Evolutionary conservation across 1,284 basidiomycete species (phyloP).

Genomic region (Phylloboletellus chloephorus): DNA sequence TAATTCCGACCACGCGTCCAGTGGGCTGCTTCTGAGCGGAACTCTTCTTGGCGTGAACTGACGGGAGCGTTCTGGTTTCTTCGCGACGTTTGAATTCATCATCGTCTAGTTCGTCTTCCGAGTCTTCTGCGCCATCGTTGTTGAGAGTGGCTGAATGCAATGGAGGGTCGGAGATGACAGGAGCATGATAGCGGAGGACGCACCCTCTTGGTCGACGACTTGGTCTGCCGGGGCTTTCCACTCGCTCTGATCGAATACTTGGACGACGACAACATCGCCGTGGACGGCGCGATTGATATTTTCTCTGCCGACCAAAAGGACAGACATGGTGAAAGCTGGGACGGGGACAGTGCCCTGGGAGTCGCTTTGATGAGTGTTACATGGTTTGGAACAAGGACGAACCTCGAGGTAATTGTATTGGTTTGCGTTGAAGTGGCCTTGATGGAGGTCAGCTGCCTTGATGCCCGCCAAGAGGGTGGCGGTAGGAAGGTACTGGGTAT

Average conservation of each 20-base stretch:
- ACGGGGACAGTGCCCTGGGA: slow-evolving; percentile 76
- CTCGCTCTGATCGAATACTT: slow-evolving; percentile 82
- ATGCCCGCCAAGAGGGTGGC: slow-evolving; percentile 77
- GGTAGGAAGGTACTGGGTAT: slow-evolving; percentile 73
- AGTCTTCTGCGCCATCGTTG: slow-evolving; percentile 86
- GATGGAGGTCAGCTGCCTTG: slow-evolving; percentile 78
- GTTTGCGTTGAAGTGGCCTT: slow-evolving; percentile 95
- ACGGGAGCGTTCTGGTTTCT: slow-evolving; percentile 47
- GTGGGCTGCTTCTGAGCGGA: slow-evolving; percentile 74
- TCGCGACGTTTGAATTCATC: slow-evolving; percentile 34
- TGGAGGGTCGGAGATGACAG: background rate
- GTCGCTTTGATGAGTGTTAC: background rate
- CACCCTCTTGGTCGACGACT: slow-evolving; percentile 89
- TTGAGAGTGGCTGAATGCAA: slow-evolving; percentile 63
- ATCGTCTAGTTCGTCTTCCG: slow-evolving; percentile 54
- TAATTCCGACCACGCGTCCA: slow-evolving; percentile 85
- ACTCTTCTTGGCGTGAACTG: slow-evolving; percentile 30
- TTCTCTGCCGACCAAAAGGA: slow-evolving; percentile 85
- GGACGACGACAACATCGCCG: slow-evolving; percentile 90
- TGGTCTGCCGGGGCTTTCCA: slow-evolving; percentile 94
- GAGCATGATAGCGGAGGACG: slow-evolving; percentile 19
- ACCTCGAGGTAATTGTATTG: slow-evolving; percentile 95
- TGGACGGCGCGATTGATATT: slow-evolving; percentile 95
- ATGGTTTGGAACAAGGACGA: slow-evolving; percentile 9
- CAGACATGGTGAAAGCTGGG: slow-evolving; percentile 67